Conservation (phyloP, 805 yeast genomes). For the Candida coleopterorum region DNA sequence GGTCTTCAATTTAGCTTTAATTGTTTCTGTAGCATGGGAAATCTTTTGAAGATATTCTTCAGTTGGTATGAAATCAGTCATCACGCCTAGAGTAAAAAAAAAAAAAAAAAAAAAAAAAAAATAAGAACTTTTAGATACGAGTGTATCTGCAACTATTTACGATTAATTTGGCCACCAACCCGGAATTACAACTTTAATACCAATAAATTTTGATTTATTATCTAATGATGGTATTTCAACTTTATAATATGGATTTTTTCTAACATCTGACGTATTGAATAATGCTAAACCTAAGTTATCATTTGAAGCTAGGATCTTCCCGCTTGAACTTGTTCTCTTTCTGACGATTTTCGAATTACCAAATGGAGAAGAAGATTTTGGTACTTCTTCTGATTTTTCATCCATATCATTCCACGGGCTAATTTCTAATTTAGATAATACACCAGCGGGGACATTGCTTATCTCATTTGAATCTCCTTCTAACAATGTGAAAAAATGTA, state of each 20-base stretch:
- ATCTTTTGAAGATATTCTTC: constrained; percentile 13
- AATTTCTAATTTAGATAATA: constrained; percentile 14
- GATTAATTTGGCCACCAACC: constrained; percentile 60
- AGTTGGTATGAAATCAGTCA: constrained; percentile 11
- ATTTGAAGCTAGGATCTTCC: constrained; percentile 52
- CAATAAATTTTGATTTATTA: constrained; percentile 25
- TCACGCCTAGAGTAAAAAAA: constrained; percentile 4
- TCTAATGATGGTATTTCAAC: constrained; percentile 20
- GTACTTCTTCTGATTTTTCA: constrained; percentile 4
- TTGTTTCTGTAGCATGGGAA: constrained; percentile 8
- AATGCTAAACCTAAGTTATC: constrained; percentile 66
- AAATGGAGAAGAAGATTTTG: constrained; percentile 36
- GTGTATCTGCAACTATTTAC: not conserved
- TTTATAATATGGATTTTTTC: constrained; percentile 38
- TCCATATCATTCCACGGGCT: constrained; percentile 17
- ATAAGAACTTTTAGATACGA: too few relatives aligned
- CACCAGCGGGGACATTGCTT: constrained; percentile 10
- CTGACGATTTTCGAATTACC: constrained; percentile 23
- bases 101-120: too few relatives aligned
- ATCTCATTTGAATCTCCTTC: constrained; percentile 11
- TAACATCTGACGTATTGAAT: constrained; percentile 41
- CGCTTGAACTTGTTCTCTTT: constrained; percentile 45
- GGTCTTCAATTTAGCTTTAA: constrained; percentile 1
- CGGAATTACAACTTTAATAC: constrained; percentile 53
- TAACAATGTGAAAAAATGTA: constrained; percentile 24